Percentiles rank a stretch among this genome's conserved stretches.
These are phyloP conservation scores for Microbotryum lychnidis-dioicae DNA, from an alignment of 1,284 basidiomycete species.

Conservation along the genomic window DNA sequence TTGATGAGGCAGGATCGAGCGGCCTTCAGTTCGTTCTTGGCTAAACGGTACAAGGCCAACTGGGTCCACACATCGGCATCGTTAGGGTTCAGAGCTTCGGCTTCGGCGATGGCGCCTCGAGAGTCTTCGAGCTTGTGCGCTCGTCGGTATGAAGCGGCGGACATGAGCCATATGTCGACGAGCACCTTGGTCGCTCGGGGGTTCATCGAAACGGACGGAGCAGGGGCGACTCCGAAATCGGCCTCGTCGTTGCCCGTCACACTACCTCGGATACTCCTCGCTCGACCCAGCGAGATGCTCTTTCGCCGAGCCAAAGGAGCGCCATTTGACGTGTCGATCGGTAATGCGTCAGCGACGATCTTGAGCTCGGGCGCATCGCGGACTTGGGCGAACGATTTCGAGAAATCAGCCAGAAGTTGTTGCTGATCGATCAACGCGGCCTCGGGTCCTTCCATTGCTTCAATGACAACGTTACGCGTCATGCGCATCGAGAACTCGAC, in stretches of 20 bases:
- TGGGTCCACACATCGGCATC: conserved; percentile 79
- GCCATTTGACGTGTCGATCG: not conserved
- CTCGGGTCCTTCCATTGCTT: conserved; percentile 78
- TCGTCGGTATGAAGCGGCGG: conserved; percentile 85
- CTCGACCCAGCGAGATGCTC: conserved; percentile 2
- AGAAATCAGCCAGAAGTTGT: conserved; percentile 75
- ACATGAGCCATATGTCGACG: conserved; percentile 85
- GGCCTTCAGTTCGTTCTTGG: conserved; percentile 14
- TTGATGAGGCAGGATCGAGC: conserved; percentile 13
- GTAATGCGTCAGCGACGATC: too few relatives aligned
- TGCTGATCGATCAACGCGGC: conserved; percentile 74
- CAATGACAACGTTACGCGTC: conserved; percentile 73
- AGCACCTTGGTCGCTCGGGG: conserved; percentile 63
- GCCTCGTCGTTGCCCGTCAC: conserved; percentile 37
- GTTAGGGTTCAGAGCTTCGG: conserved; percentile 75
- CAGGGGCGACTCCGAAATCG: conserved; percentile 41
- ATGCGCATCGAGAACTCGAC: conserved; percentile 76
- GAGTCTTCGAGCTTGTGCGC: conserved; percentile 82
- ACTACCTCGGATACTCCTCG: not conserved
- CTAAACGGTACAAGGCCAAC: conserved; percentile 7
- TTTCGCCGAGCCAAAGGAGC: not conserved
- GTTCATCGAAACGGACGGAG: conserved; percentile 10
- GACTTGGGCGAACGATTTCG: conserved; percentile 32
- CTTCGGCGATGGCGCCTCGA: conserved; percentile 85
- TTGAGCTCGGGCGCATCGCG: not conserved